Base-by-base conservation (phyloP, 148 eudicot genomes). In the Suaeda aralocaspica region DNA sequence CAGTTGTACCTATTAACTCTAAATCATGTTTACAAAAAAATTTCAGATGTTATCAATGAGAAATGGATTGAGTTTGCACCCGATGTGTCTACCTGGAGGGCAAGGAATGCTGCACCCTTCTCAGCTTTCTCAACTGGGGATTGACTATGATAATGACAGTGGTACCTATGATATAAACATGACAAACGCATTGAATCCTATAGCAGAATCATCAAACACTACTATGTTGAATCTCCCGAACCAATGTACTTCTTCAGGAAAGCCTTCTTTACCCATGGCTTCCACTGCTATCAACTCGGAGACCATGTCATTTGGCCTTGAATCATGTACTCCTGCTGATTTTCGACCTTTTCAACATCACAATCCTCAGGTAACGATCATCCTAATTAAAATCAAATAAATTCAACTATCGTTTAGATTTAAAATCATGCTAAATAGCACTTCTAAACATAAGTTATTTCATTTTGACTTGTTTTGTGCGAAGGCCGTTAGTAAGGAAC, bases 1-100 rank as follows among this genome's bases (percentile, higher is more conserved):
- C n/a, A n/a, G 3, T 58, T 2, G 29, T 25, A 42, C 12, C 31
- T 41, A 31, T 10, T 65, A 5, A 11, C 15, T 65, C 62, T 44
- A 22, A 19, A 42, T 41, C 9, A 62, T 55, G 19, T 19, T 50
- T 46, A 0, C 51, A n/a, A 52, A 33, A 24, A 41, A 66, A 59
- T 72, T 59, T 51, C 80, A 92, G 98, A 86, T 90, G 96, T 51
- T 92, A 59, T 88, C 98, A 33, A 78, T 86, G 92, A 84, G 92
- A 73, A 92, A 92, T 51, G 94, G 98, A 44, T 70, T 86, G 62
- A 86, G 76, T 83, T 77, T 88, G 74, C 88, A 90, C 76, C 96
- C 98, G 1, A 71, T 83, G 76, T 82, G 81, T 74, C 66, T 81
- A 26, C 87, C 98, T 33, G 92, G 88, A 69, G 84, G 80, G 19